Evolutionary conservation across 2,329 filamentous ascomycete genomes (phyloP), one percentile per base, ranked within the genome.

Genomic region (Atkinsonella hypoxylon): DNA sequence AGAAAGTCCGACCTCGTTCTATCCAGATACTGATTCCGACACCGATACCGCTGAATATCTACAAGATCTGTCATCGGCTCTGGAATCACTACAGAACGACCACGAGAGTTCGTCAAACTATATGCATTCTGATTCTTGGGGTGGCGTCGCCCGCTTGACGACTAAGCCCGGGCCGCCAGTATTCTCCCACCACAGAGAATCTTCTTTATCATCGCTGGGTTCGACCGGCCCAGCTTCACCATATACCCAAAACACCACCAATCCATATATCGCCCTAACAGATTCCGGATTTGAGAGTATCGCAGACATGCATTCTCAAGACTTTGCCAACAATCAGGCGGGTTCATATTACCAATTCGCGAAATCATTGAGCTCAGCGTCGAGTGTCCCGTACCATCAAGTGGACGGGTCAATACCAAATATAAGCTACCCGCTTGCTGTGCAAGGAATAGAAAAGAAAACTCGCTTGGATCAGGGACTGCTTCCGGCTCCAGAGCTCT

Each of bases 161-260:
- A 62, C 67, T 20, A 68, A 67, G 58, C 54, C 65, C 39, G 63
- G 64, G 51, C 67, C 34, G 2, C 15, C 34, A 12, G 15, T 15
- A 15, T 36, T 36, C 34, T 59, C 70, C 26, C 79, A 83, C 58
- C 72, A 82, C 44, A 75, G 79, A 56, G 78, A 82, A 55, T 78
- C 79, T 2, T 82, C 79, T 7, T 66, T 80, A 38, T 82, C 79
- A 0, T 82, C 80, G 0, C 58, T 82, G 40, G 78, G 76, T 11
- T 82, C 79, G 0, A 71, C 76, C 36, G 77, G 76, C n/a, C 79
- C 79, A 17, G 70, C 74, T 0, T 83, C 80, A 17, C 79, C 79
- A 3, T 82, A 72, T 61, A 74, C 71, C 39, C 67, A 73, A 51
- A 78, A 70, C 58, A 75, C 70, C 1, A 72, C 77, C 38, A 78